These are phyloP conservation scores for Musa acuminata DNA, from an alignment of 176 grass and related monocot genomes.

Conservation along the genomic window DNA sequence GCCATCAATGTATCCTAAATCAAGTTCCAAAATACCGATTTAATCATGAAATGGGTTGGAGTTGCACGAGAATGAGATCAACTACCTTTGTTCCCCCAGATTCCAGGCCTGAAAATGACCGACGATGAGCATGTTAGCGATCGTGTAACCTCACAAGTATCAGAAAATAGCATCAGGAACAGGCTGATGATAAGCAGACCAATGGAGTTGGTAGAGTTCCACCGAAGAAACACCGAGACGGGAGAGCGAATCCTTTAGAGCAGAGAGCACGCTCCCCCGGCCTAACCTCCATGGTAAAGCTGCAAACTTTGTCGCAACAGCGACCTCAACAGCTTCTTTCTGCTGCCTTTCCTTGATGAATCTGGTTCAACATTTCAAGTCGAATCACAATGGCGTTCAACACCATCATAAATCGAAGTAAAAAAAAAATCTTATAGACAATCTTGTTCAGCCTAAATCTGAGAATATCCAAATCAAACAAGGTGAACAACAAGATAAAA, in stretches of 20 bases:
- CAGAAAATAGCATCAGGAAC: not conserved
- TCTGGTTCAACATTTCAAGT: slow-evolving; percentile 23
- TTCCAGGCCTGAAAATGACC: slow-evolving; percentile 60
- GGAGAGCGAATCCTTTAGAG: slow-evolving; percentile 67
- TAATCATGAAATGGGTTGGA: not conserved
- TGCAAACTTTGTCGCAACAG: slow-evolving; percentile 76
- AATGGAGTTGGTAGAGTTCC: slow-evolving; percentile 95
- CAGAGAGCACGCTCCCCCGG: slow-evolving; percentile 57
- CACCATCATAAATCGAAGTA: not conserved
- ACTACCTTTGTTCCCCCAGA: slow-evolving; percentile 93
- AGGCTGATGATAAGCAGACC: slow-evolving; percentile 33
- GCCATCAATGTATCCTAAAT: slow-evolving; percentile 70
- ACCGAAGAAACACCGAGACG: slow-evolving; percentile 62
- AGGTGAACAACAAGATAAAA: no score
- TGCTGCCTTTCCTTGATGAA: slow-evolving; percentile 79
- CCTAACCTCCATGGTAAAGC: slow-evolving; percentile 90
- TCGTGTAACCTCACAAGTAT: not conserved
- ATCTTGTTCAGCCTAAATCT: not conserved
- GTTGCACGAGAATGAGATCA: not conserved
- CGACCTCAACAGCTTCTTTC: slow-evolving; percentile 45
- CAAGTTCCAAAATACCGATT: slow-evolving; percentile 14
- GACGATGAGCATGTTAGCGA: slow-evolving; percentile 13
- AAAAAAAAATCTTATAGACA: not conserved
- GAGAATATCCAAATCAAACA: not conserved
- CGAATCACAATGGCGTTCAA: not conserved